A percentile compares a stretch with the other conserved stretches of the same genome.
Evolutionary conservation across 257 asterid species (phyloP).

Genomic region (Ballota nigra): DNA sequence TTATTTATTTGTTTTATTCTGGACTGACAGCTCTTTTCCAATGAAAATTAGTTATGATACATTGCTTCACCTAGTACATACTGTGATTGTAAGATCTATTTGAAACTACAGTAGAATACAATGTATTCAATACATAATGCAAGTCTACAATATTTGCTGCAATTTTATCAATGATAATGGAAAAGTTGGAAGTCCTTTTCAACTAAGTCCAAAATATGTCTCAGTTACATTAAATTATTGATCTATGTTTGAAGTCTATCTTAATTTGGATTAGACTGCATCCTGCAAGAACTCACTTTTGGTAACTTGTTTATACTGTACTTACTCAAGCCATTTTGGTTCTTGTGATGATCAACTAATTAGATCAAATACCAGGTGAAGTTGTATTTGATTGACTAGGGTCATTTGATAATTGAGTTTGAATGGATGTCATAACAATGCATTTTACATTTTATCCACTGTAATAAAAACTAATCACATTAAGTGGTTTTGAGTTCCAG

Average conservation of each 20-base stretch:
- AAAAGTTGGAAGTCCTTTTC: not conserved
- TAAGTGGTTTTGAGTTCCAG: not conserved
- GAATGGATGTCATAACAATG: not conserved
- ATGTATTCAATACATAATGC: no score
- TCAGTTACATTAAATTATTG: not conserved
- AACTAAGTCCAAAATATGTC: not conserved
- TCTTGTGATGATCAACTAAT: not conserved
- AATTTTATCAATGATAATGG: not conserved
- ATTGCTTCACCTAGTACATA: not conserved
- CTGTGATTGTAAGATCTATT: slow-evolving; percentile 6
- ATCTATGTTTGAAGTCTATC: not conserved
- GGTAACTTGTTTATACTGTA: not conserved
- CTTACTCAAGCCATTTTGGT: slow-evolving; percentile 5
- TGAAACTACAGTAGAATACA: not conserved
- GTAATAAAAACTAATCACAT: not conserved
- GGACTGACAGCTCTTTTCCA: slow-evolving; percentile 1
- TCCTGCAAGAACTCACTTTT: not conserved
- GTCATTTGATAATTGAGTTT: not conserved
- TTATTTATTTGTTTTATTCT: not conserved
- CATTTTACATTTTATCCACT: not conserved
- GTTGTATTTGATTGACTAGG: not conserved
- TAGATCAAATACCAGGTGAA: not conserved
- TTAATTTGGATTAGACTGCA: not conserved
- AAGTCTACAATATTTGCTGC: not conserved
- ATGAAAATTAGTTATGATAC: not conserved